Percentiles rank a stretch among this genome's conserved stretches.
Conservation (phyloP, 768 basidiomycete species). For the Suillus tomentosus region DNA sequence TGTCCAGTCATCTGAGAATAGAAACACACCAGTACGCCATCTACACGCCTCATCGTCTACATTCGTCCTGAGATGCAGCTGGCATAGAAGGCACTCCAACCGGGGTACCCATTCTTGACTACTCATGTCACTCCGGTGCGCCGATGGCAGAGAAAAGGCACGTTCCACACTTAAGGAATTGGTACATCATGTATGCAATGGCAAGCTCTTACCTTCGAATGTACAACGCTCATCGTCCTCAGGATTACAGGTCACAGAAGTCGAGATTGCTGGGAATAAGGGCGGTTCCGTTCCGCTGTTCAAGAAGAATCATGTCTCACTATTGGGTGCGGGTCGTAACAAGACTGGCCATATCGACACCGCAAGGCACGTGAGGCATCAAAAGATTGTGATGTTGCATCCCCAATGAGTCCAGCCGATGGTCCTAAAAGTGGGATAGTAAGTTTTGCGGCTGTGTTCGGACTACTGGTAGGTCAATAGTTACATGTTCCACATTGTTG, state of each 20-base stretch:
- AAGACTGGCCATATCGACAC: neutral
- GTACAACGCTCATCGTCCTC: neutral
- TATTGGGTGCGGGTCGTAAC: neutral
- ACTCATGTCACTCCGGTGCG: neutral
- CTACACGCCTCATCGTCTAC: neutral
- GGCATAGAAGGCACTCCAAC: neutral
- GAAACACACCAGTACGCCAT: neutral
- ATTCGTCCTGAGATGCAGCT: too few species aligned
- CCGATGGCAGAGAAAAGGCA: neutral
- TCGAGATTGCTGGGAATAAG: neutral
- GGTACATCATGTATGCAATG: neutral
- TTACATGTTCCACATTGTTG: neutral
- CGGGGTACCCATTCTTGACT: neutral
- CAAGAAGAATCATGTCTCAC: neutral
- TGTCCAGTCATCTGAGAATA: neutral
- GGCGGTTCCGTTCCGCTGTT: neutral
- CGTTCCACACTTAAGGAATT: neutral
- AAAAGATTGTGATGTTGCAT: neutral
- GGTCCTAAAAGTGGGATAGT: neutral
- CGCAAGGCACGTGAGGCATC: neutral
- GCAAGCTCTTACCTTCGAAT: neutral
- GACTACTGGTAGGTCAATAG: neutral
- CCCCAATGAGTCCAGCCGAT: neutral
- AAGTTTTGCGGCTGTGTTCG: neutral
- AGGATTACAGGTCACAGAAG: neutral